These are phyloP conservation scores for Clavariopsis aquatica DNA, from an alignment of 495 filamentous ascomycete species.

Conservation along the genomic window DNA sequence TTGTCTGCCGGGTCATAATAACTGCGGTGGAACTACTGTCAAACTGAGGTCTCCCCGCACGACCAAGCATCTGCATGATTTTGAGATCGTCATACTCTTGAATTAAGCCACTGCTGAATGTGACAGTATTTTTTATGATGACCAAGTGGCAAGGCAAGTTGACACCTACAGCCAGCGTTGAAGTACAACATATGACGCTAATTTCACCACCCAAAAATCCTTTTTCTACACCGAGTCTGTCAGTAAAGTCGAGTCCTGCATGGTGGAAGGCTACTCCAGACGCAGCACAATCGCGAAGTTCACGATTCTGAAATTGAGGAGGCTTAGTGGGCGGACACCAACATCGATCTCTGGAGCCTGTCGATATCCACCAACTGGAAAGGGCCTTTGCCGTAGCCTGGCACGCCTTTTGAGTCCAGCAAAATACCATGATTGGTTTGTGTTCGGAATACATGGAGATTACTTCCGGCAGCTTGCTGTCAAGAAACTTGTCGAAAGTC, in stretches of 20 bases:
- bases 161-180: constrained; percentile 88
- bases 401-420: constrained; percentile 78
- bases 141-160: constrained; percentile 93
- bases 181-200: constrained; percentile 91
- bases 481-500: constrained; percentile 77
- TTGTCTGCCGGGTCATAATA: constrained; percentile 75
- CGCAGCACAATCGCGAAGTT: constrained; percentile 60
- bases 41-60: constrained; percentile 91
- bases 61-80: constrained; percentile 97
- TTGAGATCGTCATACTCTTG: constrained; percentile 90
- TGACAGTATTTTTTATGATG: constrained; percentile 85
- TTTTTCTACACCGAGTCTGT: constrained; percentile 71
- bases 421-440: constrained; percentile 94
- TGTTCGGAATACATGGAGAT: constrained; percentile 71
- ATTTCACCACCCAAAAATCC: constrained; percentile 75
- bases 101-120: constrained; percentile 63
- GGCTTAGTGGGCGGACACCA: constrained; percentile 67
- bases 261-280: constrained; percentile 93
- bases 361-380: constrained; percentile 63
- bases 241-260: constrained; percentile 73
- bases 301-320: constrained; percentile 61
- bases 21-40: constrained; percentile 81
- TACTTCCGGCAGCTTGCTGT: constrained; percentile 73
- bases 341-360: constrained; percentile 55
- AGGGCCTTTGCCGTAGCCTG: constrained; percentile 74